Base-by-base conservation (phyloP, 2,329 filamentous ascomycete species). In the Aureobasidium sp. region DNA sequence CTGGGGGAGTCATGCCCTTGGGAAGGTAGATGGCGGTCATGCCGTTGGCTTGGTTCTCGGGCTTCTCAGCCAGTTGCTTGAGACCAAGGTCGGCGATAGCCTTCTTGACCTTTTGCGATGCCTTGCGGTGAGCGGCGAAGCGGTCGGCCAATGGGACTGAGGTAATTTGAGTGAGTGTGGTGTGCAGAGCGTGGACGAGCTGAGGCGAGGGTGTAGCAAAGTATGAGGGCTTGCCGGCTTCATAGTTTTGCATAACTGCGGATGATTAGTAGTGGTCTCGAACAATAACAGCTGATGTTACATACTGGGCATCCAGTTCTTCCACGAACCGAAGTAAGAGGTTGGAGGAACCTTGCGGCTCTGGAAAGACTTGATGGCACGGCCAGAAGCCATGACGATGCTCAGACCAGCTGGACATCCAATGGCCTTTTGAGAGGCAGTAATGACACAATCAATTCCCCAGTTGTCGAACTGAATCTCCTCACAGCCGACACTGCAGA, bases 21-120 rank as follows among this genome's bases (percentile, higher is more conserved):
- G 94, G 94, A 61, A 99, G 83, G 76, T 94, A 97, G 68, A 99
- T 94, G 63, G 94, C 93, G 3, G 94, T 99, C 94, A 99, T 99
- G 70, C 90, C 92, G 75, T 96, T 93, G 46, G 94, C 92, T 78
- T 97, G 93, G 76, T 96, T 89, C 70, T 93, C 91, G 0, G 89
- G 88, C 74, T 93, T 89, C 39, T 84, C 76, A 26, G 94, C 92
- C 41, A 99, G 82, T 73, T 97, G 89, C 78, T 91, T 89, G 64
- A 99, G 82, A 4, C 94, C 94, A 39, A 97, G 81, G 57, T 89
- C 87, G 5, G 84, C 78, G 57, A 97, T 81, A 20, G 89, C 85
- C 72, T 90, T 85, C 84, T 99, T 97, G 74, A 97, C 85, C 74
- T 86, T 88, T 75, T 94, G 85, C 0, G 91, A 96, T 8, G 86